Conservation (phyloP, 306 rosid genomes). For the Prinsepia uniflora region DNA sequence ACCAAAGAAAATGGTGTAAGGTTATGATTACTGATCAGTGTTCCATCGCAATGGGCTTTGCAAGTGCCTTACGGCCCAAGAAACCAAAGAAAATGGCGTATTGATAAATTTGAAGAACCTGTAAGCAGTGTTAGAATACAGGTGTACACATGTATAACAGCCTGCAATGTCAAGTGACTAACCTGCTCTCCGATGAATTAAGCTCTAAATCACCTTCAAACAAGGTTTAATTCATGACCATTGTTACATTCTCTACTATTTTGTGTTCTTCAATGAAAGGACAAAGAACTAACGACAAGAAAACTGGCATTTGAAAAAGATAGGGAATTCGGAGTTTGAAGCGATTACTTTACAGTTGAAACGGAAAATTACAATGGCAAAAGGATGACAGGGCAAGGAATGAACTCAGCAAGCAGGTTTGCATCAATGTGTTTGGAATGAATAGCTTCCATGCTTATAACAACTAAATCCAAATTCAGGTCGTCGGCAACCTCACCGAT, state of each 20-base stretch:
- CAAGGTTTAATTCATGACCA: too few species aligned
- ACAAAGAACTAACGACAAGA: neutral
- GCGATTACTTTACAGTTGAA: neutral
- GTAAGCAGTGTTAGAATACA: too few species aligned
- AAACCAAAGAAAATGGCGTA: too few species aligned
- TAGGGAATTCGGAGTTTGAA: neutral
- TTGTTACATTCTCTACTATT: neutral
- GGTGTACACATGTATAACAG: too few species aligned
- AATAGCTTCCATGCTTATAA: slow-evolving; percentile 93
- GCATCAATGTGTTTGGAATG: slow-evolving; percentile 95
- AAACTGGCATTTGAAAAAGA: neutral
- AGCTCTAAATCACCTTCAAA: too few species aligned
- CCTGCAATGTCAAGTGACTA: too few species aligned
- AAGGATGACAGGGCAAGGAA: slow-evolving; percentile 90
- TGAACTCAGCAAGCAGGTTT: slow-evolving; percentile 86
- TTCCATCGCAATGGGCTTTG: too few species aligned
- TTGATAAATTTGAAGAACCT: too few species aligned
- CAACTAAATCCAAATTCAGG: slow-evolving; percentile 79
- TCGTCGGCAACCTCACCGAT: slow-evolving; percentile 94
- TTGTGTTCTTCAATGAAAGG: neutral
- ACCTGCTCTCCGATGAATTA: too few species aligned
- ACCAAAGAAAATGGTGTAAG: too few species aligned
- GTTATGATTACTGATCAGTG: too few species aligned
- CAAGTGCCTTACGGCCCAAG: too few species aligned
- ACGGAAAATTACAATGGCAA: slow-evolving; percentile 48